These are phyloP conservation scores for Laguncularia racemosa DNA, from an alignment of 345 rosid species.

Conservation along the genomic window DNA sequence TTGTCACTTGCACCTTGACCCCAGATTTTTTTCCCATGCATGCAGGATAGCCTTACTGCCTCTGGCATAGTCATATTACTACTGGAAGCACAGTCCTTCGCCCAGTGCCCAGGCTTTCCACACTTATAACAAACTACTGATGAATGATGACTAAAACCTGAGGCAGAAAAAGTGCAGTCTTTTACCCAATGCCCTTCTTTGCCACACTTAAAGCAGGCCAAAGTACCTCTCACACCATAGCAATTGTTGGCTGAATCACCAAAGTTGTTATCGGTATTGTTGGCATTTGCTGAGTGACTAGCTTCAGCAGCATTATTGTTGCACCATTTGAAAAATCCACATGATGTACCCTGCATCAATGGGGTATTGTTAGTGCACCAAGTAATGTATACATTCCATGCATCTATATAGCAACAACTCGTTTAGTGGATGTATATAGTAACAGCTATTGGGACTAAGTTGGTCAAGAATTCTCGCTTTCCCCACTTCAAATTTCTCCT, in stretches of 20 bases:
- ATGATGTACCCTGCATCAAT: conserved; percentile 23
- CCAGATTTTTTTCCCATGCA: too few species aligned
- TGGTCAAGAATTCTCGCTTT: too few species aligned
- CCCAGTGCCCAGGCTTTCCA: conserved; percentile 53
- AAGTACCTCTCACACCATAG: conserved; percentile 17
- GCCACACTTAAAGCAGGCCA: conserved; percentile 42
- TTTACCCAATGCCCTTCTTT: conserved; percentile 47
- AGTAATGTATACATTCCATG: not conserved
- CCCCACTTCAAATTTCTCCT: too few species aligned
- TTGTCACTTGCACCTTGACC: too few species aligned
- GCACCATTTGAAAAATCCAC: conserved; percentile 70
- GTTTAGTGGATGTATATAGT: too few species aligned
- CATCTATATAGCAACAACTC: too few species aligned
- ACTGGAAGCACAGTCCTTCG: conserved; percentile 42
- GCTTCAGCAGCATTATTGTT: conserved; percentile 21
- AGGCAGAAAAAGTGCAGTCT: conserved; percentile 27
- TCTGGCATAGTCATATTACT: conserved; percentile 12
- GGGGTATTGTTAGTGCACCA: not conserved
- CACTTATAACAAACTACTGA: conserved; percentile 33
- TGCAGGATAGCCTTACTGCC: conserved; percentile 3
- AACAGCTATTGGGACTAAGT: too few species aligned
- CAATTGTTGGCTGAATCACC: conserved; percentile 11
- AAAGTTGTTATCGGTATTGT: conserved; percentile 9
- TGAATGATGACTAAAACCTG: conserved; percentile 13
- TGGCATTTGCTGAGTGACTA: conserved; percentile 10